Conservation (phyloP, 2,329 filamentous ascomycete species). For the Pestalotiopsis sp. region DNA sequence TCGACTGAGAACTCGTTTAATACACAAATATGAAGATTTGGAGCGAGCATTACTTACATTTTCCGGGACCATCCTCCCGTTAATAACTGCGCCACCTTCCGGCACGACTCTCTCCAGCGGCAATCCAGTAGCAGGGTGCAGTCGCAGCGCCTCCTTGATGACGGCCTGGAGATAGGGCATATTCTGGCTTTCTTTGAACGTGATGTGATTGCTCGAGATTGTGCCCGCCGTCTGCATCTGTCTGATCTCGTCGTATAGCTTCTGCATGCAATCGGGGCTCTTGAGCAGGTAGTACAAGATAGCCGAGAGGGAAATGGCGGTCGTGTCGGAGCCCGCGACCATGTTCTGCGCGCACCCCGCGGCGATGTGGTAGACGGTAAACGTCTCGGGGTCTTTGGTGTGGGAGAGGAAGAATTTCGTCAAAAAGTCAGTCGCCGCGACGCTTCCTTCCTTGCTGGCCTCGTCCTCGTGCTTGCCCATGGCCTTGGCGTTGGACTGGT, state of each 20-base stretch:
- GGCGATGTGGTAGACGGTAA: conserved; percentile 27
- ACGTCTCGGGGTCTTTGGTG: conserved; percentile 31
- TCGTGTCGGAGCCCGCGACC: conserved; percentile 38
- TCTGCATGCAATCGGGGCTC: conserved; percentile 18
- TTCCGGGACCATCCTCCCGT: conserved; percentile 26
- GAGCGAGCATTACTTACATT: conserved; percentile 14
- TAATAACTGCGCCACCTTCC: conserved; percentile 26
- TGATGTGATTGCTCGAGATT: conserved; percentile 18
- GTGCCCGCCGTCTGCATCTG: conserved; percentile 14
- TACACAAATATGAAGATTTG: not conserved
- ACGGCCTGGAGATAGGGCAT: conserved; percentile 54
- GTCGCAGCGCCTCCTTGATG: conserved; percentile 52
- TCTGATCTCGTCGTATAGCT: conserved; percentile 24
- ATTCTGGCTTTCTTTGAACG: conserved; percentile 28
- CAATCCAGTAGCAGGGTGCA: conserved; percentile 27
- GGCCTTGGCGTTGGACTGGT: conserved; percentile 13
- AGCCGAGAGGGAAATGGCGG: conserved; percentile 33
- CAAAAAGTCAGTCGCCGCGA: conserved; percentile 25
- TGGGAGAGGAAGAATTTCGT: conserved; percentile 28
- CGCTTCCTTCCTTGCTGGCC: not conserved
- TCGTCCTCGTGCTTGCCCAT: not conserved
- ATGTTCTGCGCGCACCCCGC: conserved; percentile 28
- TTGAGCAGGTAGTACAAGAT: conserved; percentile 27
- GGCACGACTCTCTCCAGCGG: conserved; percentile 26
- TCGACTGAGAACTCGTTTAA: conserved; percentile 20